These are phyloP conservation scores for Nemania sp. DNA, from an alignment of 2,329 filamentous ascomycete genomes.

Conservation along the genomic window DNA sequence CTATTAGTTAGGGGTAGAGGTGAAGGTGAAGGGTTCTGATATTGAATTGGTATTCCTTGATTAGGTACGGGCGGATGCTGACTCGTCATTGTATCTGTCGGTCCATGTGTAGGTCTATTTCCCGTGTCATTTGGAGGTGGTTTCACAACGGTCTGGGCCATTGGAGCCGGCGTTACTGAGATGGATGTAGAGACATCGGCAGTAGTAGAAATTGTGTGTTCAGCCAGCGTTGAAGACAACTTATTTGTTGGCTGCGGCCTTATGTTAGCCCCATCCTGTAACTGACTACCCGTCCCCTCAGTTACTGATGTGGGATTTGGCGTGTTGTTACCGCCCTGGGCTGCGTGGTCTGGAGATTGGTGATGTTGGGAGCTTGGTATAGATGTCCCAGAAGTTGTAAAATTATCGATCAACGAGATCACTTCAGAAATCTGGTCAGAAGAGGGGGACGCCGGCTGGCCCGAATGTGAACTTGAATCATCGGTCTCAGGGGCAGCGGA, in stretches of 20 bases:
- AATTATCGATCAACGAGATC: conserved; percentile 23
- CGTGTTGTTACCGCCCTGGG: neutral
- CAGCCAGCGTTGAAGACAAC: neutral
- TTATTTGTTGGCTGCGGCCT: neutral
- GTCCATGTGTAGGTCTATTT: neutral
- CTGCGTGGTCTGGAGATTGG: neutral
- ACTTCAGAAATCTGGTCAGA: conserved; percentile 25
- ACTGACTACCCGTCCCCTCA: neutral
- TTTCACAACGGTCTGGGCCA: neutral
- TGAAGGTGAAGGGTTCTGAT: neutral
- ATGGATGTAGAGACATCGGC: neutral
- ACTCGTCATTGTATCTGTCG: neutral
- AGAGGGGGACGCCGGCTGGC: neutral
- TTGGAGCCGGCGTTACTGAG: neutral
- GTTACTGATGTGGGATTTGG: neutral
- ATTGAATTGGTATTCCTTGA: conserved; percentile 1
- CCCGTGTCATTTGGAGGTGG: conserved; percentile 5
- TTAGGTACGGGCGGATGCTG: neutral
- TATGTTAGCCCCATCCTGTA: neutral
- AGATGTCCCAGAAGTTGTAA: conserved; percentile 16
- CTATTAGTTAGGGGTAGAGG: neutral
- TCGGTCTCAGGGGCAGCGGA: conserved; percentile 13
- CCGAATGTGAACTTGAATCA: neutral
- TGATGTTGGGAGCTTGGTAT: neutral
- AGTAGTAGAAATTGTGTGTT: neutral